Base-by-base conservation (phyloP, 2,329 filamentous ascomycete species). In the Xylaria sp. region DNA sequence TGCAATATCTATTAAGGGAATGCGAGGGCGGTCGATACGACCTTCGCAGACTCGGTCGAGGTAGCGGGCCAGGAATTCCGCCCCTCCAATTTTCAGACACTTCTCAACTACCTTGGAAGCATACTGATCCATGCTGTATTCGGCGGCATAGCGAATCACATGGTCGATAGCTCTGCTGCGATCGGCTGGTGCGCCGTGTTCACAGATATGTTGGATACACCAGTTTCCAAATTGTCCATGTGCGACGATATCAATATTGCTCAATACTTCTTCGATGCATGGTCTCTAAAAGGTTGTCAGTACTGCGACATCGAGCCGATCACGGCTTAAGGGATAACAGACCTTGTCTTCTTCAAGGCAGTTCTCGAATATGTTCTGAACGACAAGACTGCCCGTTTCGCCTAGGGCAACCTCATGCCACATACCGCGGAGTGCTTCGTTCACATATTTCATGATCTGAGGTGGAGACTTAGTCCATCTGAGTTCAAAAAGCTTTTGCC, bases 311-410 rank as follows among this genome's bases (percentile, higher is more conserved):
- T 20, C 4, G 4, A 53, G 49, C 26, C 9, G 36, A 44, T 4
- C 15, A 13, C 46, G 38, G 20, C n/a, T 13, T 42, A 28, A 17
- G 51, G 61, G 71, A 17, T 17, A 48, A 77, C 84, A 72, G 84
- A 95, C 94, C 90, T 99, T 99, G 83, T 99, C 96, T 77, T 98
- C 95, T 78, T 99, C 97, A 36, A 98, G 88, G 77, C 96, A 99
- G 77, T 99, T 99, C 83, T 99, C 96, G 80, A 99, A 99, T 78
- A 99, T 99, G 80, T 99, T 99, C 81, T 99, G 96, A 58, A 99
- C 97, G 54, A 99, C 96, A 75, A 99, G 86, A 80, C 96, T 99
- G 69, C 96, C 96, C 11, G 97, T 99, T 84, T 99, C 96, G 42
- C 96, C 96, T 61, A 98, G 85, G 26, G 97, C 97, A 71, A 99